phyloP scores from a whole-genome alignment of 345 rosid species.

The Abelmoschus esculentus region DNA sequence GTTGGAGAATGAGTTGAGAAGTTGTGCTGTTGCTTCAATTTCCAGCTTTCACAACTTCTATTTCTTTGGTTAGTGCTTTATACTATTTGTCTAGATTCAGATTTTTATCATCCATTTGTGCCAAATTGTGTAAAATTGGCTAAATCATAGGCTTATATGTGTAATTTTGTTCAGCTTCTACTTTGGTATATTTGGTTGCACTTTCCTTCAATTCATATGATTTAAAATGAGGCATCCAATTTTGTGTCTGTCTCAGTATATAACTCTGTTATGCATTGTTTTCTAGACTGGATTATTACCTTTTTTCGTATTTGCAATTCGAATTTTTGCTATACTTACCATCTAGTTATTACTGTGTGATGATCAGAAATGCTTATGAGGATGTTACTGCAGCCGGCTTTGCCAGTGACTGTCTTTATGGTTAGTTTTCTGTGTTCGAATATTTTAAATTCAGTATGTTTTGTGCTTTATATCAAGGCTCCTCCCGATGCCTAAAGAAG shows the following conservation, averaged over 20 bases:
- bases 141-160: neutral
- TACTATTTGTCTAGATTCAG: neutral
- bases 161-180: neutral
- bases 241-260: neutral
- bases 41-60: slow-evolving; percentile 33
- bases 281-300: neutral
- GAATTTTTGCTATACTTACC: slow-evolving; percentile 1
- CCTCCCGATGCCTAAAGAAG: neutral
- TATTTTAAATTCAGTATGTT: neutral
- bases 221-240: neutral
- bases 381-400: slow-evolving; percentile 38
- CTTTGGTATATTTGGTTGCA: neutral
- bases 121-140: neutral
- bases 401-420: slow-evolving; percentile 37
- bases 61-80: slow-evolving; percentile 41
- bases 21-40: slow-evolving; percentile 41
- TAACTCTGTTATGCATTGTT: neutral
- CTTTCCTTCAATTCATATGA: neutral
- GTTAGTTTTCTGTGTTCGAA: slow-evolving; percentile 26
- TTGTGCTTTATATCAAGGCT: neutral
- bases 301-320: neutral
- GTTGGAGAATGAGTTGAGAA: slow-evolving; percentile 37
- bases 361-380: slow-evolving; percentile 39
- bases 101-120: no score
- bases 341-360: slow-evolving; percentile 5